Conservation (phyloP, 2,329 filamentous ascomycete species). For the Sphaceloma murrayae region DNA sequence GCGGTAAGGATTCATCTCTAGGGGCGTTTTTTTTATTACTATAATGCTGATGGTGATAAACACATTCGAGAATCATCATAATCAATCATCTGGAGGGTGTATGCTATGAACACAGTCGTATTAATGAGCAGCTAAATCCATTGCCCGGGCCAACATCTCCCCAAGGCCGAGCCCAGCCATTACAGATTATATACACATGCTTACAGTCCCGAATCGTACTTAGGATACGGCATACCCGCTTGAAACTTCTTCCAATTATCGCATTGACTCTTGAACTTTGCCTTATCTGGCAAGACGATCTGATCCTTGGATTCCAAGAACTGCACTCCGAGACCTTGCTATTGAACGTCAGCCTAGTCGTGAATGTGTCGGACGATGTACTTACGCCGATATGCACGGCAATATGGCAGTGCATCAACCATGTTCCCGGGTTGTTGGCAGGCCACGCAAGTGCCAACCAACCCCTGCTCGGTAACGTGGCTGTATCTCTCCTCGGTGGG, state of each 20-base stretch:
- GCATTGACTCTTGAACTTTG: constrained; percentile 25
- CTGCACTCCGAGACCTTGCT: constrained; percentile 45
- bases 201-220: constrained; percentile 35
- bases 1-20: no score
- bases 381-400: constrained; percentile 49
- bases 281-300: constrained; percentile 26
- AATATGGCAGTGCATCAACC: constrained; percentile 45
- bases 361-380: not conserved
- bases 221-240: constrained; percentile 25
- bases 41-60: not conserved
- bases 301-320: constrained; percentile 39
- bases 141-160: no score
- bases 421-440: constrained; percentile 47
- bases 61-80: not conserved
- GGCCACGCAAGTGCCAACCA: constrained; percentile 43
- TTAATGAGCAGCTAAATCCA: no score
- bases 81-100: no score
- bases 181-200: no score
- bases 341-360: not conserved
- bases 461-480: constrained; percentile 37
- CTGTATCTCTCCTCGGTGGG: constrained; percentile 42
- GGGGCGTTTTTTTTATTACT: not conserved
- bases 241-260: constrained; percentile 31
- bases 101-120: no score
- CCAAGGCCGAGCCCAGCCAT: no score